Evolutionary conservation across 192 early-diverging fungal species (phyloP).

Genomic region (Pecoramyces ruminantium): DNA sequence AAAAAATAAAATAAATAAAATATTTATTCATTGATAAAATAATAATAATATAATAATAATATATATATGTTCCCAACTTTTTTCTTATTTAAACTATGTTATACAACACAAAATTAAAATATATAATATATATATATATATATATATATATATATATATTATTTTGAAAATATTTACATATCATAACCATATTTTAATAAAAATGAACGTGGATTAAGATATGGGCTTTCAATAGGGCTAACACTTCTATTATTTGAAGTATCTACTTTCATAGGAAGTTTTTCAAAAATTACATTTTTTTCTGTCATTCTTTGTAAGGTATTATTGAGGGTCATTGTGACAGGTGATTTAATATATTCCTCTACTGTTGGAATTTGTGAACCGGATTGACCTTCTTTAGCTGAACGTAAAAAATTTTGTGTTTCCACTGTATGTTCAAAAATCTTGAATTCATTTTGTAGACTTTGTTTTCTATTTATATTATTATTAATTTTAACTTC

Average conservation of each 20-base stretch:
- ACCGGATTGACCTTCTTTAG: neutral
- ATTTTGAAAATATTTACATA: neutral
- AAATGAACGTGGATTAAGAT: neutral
- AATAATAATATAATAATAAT: too few relatives aligned
- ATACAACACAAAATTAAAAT: too few relatives aligned
- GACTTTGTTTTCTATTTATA: neutral
- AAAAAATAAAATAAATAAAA: too few relatives aligned
- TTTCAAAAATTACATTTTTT: neutral
- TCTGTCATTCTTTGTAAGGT: neutral
- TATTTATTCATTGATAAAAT: too few relatives aligned
- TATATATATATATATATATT: neutral
- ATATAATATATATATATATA: too few relatives aligned
- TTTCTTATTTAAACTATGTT: too few relatives aligned
- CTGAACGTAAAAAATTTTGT: neutral
- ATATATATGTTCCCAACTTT: too few relatives aligned
- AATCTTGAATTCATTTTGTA: neutral
- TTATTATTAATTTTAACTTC: neutral
- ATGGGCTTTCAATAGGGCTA: neutral
- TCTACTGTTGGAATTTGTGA: neutral
- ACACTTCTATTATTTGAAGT: neutral
- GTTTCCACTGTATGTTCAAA: neutral
- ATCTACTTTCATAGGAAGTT: neutral
- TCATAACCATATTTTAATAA: neutral
- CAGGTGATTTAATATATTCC: neutral
- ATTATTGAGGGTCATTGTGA: neutral